A percentile compares a stretch with the other conserved stretches of the same genome.
Conservation (phyloP, 148 eudicot genomes). For the Hydrangea macrophylla region DNA sequence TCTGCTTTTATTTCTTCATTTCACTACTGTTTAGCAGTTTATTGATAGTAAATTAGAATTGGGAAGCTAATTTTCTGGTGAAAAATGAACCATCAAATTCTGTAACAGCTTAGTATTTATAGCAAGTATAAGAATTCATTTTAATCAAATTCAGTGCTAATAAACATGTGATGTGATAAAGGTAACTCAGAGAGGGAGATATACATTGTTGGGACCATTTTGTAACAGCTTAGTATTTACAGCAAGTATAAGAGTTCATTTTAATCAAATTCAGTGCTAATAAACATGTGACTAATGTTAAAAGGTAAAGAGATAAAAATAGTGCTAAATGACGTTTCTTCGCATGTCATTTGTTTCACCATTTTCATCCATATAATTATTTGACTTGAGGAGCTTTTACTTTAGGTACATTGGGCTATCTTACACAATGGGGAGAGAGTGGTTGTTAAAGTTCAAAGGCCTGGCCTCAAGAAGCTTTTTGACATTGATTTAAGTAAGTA, state of each 20-base stretch:
- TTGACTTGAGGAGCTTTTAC: constrained; percentile 4
- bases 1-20: constrained; percentile 9
- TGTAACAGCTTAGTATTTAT: no score
- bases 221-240: no score
- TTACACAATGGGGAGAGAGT: constrained; percentile 93
- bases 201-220: no score
- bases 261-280: background rate
- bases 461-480: constrained; percentile 90
- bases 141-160: background rate
- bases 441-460: constrained; percentile 93
- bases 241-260: no score
- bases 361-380: background rate
- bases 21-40: no score
- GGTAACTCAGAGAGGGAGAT: no score
- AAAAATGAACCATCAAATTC: no score
- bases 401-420: constrained; percentile 92
- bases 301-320: background rate
- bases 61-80: no score
- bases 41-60: no score
- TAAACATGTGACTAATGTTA: background rate
- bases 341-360: background rate
- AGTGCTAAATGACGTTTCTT: background rate
- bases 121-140: no score
- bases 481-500: constrained; percentile 94
- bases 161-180: background rate